Evolutionary conservation across 495 filamentous ascomycete species (phyloP).

Genomic region (Penicillium lagena): DNA sequence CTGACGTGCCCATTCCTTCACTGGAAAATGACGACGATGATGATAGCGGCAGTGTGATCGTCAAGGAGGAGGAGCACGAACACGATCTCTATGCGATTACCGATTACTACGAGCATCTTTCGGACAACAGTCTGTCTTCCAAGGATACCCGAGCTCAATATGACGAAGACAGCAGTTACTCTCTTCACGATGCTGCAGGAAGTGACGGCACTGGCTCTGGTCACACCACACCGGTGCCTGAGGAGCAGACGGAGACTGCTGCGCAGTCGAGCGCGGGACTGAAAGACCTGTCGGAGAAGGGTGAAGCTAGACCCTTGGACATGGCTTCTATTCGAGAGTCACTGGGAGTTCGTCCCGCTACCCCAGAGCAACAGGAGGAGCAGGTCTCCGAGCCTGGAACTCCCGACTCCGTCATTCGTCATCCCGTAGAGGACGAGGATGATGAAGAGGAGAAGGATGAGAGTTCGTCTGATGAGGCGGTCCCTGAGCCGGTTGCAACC

Average conservation of each 20-base stretch:
- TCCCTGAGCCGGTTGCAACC: constrained; percentile 83
- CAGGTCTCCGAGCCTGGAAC: constrained; percentile 62
- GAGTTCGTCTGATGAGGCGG: constrained; percentile 33
- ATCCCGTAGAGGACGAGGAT: constrained; percentile 43
- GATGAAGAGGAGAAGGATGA: constrained; percentile 23
- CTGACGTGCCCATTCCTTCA: constrained; percentile 79
- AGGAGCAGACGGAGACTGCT: background rate
- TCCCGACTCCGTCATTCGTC: constrained; percentile 90
- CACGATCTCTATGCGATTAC: constrained; percentile 67
- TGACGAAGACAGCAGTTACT: constrained; percentile 47
- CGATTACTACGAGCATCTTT: constrained; percentile 41
- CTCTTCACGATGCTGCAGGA: constrained; percentile 31
- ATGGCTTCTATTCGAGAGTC: constrained; percentile 47
- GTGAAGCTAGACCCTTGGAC: constrained; percentile 22
- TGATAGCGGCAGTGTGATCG: constrained; percentile 54
- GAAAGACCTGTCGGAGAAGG: background rate
- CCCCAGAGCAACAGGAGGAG: constrained; percentile 52
- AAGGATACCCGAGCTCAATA: constrained; percentile 35
- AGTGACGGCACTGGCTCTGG: constrained; percentile 8
- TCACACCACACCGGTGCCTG: constrained; percentile 28
- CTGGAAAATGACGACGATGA: constrained; percentile 53
- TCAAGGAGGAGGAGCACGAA: constrained; percentile 60
- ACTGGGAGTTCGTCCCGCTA: constrained; percentile 48
- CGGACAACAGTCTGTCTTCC: constrained; percentile 42
- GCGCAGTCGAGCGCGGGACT: background rate